Base-by-base conservation (phyloP, 495 filamentous ascomycete genomes). In the Penicillium samsonianum region DNA sequence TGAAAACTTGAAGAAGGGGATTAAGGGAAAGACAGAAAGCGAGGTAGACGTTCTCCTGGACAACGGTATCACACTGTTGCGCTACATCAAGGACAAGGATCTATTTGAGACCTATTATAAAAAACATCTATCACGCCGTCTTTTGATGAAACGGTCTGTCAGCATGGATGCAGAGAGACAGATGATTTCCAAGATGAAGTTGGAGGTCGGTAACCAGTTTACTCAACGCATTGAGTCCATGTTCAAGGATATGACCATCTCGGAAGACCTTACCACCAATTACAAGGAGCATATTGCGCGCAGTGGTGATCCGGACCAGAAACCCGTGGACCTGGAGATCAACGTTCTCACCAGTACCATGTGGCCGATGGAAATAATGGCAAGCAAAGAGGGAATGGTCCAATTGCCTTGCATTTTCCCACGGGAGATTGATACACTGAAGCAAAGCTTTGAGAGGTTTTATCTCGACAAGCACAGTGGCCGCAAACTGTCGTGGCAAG, bases 91-190 rank as follows among this genome's bases (percentile, higher is more conserved):
- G 30, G 93, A 97, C 61, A 93, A 96, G 72, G 95, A 98, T 70
- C 84, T 96, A 62, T 99, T 98, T 57, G 95, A 99, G 71, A 81
- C 89, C 2, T 98, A 99, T 73, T 98, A 98, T 76, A 97, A 98
- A 77, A 98, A 96, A 68, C 94, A 99, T 75, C 81, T 99, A 0
- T 91, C 89, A 31, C 84, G 88, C 52, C 83, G 95, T 14, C 74
- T 99, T 40, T 76, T 99, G 20, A 90, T 91, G 81, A 86, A 87
- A 61, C 91, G 91, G 50, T 90, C 91, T 1, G 83, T 91, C 55
- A 95, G 90, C 64, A 89, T 88, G 65, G 92, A 96, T 67, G 87
- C 87, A 1, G 94, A 99, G 74, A 90, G 92, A 65, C 88, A 93
- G 60, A 96, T 99, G 88, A 95, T 98, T 45, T 88, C 86, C 2